Evolutionary conservation across 2,329 filamentous ascomycete species (phyloP).

Genomic region (Aspergillus uvarum): DNA sequence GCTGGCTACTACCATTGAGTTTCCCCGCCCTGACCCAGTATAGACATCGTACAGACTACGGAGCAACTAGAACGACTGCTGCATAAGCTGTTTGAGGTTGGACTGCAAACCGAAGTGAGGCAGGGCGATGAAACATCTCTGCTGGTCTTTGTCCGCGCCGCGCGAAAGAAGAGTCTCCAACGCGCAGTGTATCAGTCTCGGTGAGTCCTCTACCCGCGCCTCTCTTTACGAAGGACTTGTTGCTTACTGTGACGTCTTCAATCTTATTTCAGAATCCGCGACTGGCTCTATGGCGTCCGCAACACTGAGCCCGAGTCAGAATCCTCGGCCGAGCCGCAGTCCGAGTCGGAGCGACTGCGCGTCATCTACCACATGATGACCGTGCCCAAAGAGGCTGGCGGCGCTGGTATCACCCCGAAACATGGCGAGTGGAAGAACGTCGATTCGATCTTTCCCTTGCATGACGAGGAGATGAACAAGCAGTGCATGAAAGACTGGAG

Average conservation of each 20-base stretch:
- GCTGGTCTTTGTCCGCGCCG: constrained; percentile 80
- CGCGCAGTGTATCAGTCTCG: constrained; percentile 82
- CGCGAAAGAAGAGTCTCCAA: constrained; percentile 68
- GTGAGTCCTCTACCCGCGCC: constrained; percentile 37
- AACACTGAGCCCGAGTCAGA: constrained; percentile 71
- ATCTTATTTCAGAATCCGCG: constrained; percentile 65
- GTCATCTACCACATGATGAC: constrained; percentile 85
- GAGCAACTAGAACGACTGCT: constrained; percentile 78
- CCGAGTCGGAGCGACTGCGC: constrained; percentile 83
- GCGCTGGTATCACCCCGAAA: constrained; percentile 72
- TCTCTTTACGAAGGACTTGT: neutral
- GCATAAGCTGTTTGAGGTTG: constrained; percentile 70
- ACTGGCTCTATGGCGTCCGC: constrained; percentile 92
- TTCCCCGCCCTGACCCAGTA: constrained; percentile 9
- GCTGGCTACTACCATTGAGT: neutral
- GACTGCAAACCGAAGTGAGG: constrained; percentile 83
- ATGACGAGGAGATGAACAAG: constrained; percentile 75
- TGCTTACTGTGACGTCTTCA: neutral
- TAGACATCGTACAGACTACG: constrained; percentile 69
- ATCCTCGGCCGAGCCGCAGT: constrained; percentile 74
- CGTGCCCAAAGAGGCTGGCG: constrained; percentile 69
- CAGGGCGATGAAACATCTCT: constrained; percentile 73
- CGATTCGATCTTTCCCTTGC: constrained; percentile 73
- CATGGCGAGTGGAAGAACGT: constrained; percentile 72
- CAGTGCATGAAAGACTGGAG: constrained; percentile 76